Percentiles rank a stretch among this genome's conserved stretches.
These are phyloP conservation scores for Dothidotthia symphoricarpi DNA, from an alignment of 2,329 filamentous ascomycete genomes.

Conservation along the genomic window DNA sequence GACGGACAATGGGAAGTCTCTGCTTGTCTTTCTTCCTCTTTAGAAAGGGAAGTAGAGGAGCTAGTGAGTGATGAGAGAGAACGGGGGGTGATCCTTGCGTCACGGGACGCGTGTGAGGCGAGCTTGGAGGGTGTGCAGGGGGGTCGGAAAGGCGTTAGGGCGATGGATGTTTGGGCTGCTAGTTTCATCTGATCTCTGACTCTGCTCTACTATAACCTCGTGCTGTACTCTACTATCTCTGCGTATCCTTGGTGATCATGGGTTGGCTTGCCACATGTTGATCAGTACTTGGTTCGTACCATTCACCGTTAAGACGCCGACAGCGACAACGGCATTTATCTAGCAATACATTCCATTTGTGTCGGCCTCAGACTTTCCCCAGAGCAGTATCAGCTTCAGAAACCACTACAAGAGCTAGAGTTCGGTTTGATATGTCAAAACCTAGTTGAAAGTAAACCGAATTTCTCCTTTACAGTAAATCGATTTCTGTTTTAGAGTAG, in stretches of 20 bases:
- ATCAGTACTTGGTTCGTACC: slow-evolving; percentile 1
- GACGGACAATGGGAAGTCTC: slow-evolving; percentile 46
- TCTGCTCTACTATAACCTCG: no score
- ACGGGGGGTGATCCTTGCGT: slow-evolving; percentile 12
- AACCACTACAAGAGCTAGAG: no score
- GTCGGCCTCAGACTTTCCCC: slow-evolving; percentile 1
- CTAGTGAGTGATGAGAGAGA: slow-evolving; percentile 16
- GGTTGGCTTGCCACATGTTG: slow-evolving; percentile 1
- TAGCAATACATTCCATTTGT: slow-evolving; percentile 2
- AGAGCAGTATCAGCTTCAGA: slow-evolving; percentile 2
- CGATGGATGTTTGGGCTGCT: slow-evolving; percentile 23
- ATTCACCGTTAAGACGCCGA: slow-evolving; percentile 1
- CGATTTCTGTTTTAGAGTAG: no score
- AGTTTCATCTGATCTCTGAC: slow-evolving; percentile 15
- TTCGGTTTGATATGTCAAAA: no score
- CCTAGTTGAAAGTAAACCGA: no score
- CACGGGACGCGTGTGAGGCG: slow-evolving; percentile 21
- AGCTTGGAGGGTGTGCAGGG: slow-evolving; percentile 15
- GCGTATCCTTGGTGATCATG: background rate
- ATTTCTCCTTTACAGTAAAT: no score
- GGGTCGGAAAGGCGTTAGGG: slow-evolving; percentile 12
- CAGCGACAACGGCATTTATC: slow-evolving; percentile 2
- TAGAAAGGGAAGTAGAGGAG: slow-evolving; percentile 15
- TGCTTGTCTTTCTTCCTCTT: slow-evolving; percentile 14
- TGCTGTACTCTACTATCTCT: no score